These are phyloP conservation scores for Dryadomyces quercus-mongolicae DNA, from an alignment of 2,329 filamentous ascomycete genomes.

Conservation along the genomic window DNA sequence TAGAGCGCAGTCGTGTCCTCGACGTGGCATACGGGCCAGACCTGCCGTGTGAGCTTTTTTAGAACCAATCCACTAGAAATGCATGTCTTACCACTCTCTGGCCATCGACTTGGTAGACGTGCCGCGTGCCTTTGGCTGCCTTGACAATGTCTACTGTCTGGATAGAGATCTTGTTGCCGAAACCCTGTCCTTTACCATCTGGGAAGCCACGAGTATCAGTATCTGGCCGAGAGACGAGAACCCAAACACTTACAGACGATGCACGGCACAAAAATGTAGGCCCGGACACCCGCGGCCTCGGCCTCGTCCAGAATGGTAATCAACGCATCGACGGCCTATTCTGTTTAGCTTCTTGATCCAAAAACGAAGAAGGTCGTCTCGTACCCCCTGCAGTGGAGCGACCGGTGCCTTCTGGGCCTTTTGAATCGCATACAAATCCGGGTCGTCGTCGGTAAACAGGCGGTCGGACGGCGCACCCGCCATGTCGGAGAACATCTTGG, in stretches of 20 bases:
- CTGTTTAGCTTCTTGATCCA: background rate
- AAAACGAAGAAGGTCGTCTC: background rate
- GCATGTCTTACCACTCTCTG: conserved; percentile 17
- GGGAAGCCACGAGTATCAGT: too few relatives aligned
- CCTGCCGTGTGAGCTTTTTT: conserved; percentile 18
- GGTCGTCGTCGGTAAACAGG: conserved; percentile 30
- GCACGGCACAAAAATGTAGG: conserved; percentile 41
- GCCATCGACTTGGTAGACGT: conserved; percentile 29
- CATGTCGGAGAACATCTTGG: conserved; percentile 38
- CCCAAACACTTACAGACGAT: conserved; percentile 29
- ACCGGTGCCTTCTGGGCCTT: conserved; percentile 18
- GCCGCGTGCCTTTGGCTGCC: conserved; percentile 26
- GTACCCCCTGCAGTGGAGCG: background rate
- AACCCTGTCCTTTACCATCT: conserved; percentile 33
- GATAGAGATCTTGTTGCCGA: conserved; percentile 37
- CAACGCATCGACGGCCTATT: conserved; percentile 26
- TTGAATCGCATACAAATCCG: conserved; percentile 28
- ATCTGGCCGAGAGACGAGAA: background rate
- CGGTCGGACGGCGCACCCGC: conserved; percentile 28
- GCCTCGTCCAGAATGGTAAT: conserved; percentile 28
- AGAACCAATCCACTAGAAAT: too few relatives aligned
- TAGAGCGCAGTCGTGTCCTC: conserved; percentile 34
- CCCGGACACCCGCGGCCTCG: conserved; percentile 28
- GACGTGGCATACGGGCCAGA: conserved; percentile 42
- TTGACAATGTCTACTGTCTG: conserved; percentile 35